Conservation (phyloP, 257 asterid species). For the Nicotiana attenuata region DNA sequence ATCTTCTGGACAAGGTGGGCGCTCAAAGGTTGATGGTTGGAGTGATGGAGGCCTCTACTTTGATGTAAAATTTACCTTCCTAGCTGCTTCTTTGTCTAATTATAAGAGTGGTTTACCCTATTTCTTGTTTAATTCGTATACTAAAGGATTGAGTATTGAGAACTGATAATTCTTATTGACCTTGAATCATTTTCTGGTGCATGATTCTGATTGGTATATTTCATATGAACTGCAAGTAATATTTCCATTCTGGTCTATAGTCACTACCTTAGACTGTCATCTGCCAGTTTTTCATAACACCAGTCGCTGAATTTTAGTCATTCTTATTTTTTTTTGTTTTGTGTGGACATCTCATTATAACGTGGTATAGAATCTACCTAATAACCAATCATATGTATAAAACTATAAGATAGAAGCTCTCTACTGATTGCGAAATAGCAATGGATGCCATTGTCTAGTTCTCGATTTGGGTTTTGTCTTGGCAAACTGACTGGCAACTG, state of each 20-base stretch:
- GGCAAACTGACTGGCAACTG: neutral
- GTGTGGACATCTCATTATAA: neutral
- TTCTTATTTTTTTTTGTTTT: neutral
- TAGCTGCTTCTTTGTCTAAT: slow-evolving; percentile 10
- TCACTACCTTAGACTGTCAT: neutral
- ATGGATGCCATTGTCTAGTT: neutral
- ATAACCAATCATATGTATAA: neutral
- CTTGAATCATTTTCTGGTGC: neutral
- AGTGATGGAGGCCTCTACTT: slow-evolving; percentile 77
- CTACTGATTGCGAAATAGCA: neutral
- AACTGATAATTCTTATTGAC: neutral
- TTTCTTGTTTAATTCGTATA: neutral
- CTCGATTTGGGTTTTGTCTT: neutral
- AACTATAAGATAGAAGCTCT: neutral
- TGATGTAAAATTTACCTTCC: slow-evolving; percentile 46
- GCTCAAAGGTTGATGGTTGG: slow-evolving; percentile 97
- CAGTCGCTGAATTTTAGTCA: neutral
- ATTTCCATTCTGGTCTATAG: neutral
- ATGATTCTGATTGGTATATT: neutral
- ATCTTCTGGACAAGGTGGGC: slow-evolving; percentile 73
- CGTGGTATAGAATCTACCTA: neutral
- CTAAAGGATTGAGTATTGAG: neutral
- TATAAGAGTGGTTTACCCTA: neutral
- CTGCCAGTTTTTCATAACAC: neutral
- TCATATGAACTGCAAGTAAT: neutral